Base-by-base conservation (phyloP, 805 yeast genomes). In the Yarrowia divulgata region DNA sequence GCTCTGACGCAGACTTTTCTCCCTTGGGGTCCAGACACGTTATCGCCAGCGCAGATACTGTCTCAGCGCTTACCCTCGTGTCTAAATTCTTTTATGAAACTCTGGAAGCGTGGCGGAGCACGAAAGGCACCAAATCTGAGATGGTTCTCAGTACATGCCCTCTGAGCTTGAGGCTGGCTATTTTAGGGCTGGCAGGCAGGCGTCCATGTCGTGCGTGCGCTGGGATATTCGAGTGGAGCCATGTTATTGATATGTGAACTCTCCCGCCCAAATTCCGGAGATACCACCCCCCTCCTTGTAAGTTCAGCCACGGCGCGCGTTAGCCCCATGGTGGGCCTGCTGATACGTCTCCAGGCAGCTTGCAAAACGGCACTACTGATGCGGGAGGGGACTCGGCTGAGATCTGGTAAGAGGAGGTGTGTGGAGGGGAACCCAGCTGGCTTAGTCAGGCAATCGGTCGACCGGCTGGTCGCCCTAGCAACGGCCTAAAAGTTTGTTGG, bases 121-220 rank as follows among this genome's bases (percentile, higher is more conserved):
- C 60, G 18, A 18, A 54, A 37, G 60, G 34, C 60, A 37, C 60
- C 37, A 54, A 52, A 35, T 42, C 5, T 23, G 57, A 35, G 42
- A 52, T 35, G 57, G 45, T 54, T 54, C 60, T 10, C 60, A 35
- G 60, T 37, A 54, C 60, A 54, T 37, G 60, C 60, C 45, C 42
- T 32, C 58, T 18, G 43, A 18, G 43, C 12, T 37, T 35, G 43
- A 10, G n/a, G 9, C 29, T n/a, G 10, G 13, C 60, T 54, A 54
- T 37, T 37, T 54, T 37, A 37, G 60, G 60, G 32, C 32, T 10
- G n/a, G n/a, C 29, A 10, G 29, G 29, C 29, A 23, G 29, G 29
- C 29, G 4, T 23, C 29, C 29, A 23, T 23, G 29, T 23, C 4
- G 29, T 23, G 29, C 29, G 29, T 23, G 29, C 29, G 40, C 55